phyloP scores from a whole-genome alignment of 257 asterid genomes.

The Solanum rostratum region DNA sequence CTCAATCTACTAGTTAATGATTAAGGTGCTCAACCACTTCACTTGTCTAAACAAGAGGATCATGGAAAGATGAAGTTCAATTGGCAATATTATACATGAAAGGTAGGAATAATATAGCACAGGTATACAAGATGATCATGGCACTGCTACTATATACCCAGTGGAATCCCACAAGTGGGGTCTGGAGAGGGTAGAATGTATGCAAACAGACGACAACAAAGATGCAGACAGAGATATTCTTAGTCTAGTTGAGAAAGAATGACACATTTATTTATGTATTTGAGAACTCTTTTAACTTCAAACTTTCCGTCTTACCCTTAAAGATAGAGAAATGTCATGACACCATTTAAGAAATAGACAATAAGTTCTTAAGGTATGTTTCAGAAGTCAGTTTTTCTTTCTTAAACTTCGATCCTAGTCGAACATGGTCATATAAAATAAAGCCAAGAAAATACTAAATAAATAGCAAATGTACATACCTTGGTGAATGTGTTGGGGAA shows the following conservation, averaged over 20 bases:
- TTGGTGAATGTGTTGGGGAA: constrained; percentile 56
- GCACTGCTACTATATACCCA: too few species aligned
- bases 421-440: background rate
- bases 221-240: too few species aligned
- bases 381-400: background rate
- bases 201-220: too few species aligned
- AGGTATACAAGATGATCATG: too few species aligned
- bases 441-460: background rate
- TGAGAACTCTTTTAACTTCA: background rate
- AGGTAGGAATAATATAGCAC: too few species aligned
- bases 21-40: background rate
- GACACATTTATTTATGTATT: background rate
- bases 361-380: background rate
- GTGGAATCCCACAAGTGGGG: too few species aligned
- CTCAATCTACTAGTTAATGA: background rate
- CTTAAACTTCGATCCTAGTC: background rate
- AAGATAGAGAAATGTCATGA: background rate
- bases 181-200: too few species aligned
- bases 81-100: too few species aligned
- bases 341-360: background rate
- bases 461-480: constrained; percentile 14
- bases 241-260: background rate
- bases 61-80: too few species aligned
- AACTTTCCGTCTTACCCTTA: background rate
- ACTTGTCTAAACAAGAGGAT: background rate